Evolutionary conservation across 805 yeast genomes (phyloP).

Genomic region (Yarrowia sp.): DNA sequence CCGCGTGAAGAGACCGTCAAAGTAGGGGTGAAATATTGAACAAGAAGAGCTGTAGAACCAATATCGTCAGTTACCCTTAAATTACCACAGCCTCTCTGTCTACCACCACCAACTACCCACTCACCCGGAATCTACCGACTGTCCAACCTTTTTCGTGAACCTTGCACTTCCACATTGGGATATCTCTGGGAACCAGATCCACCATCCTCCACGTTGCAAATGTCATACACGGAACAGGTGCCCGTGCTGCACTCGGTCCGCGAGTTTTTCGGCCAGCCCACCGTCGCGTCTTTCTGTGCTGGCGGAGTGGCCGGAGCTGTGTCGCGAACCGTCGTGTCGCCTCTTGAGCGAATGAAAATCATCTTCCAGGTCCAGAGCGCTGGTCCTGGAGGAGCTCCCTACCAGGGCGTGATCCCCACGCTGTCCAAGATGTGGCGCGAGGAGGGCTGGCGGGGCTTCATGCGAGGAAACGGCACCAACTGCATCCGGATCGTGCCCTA

Average conservation of each 20-base stretch:
- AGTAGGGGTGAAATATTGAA: no score
- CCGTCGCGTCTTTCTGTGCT: conserved; percentile 80
- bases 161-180: conserved; percentile 33
- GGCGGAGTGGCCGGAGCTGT: conserved; percentile 98
- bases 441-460: conserved; percentile 90
- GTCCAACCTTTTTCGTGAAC: conserved; percentile 21
- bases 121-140: conserved; percentile 19
- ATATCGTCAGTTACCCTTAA: no score
- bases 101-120: neutral
- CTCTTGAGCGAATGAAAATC: conserved; percentile 93
- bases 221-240: conserved; percentile 31
- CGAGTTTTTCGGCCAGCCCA: conserved; percentile 46
- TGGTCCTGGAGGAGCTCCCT: conserved; percentile 53
- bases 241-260: conserved; percentile 28
- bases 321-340: conserved; percentile 91
- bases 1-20: neutral
- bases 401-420: conserved; percentile 77
- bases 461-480: conserved; percentile 89
- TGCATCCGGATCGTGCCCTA: conserved; percentile 92
- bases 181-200: conserved; percentile 13
- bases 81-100: no score
- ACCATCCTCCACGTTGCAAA: neutral
- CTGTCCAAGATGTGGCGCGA: conserved; percentile 80
- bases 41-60: no score
- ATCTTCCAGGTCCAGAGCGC: conserved; percentile 86